Percentiles rank a stretch among this genome's conserved stretches.
Conservation (phyloP, 495 filamentous ascomycete genomes). For the Aspergillus asperescens region DNA sequence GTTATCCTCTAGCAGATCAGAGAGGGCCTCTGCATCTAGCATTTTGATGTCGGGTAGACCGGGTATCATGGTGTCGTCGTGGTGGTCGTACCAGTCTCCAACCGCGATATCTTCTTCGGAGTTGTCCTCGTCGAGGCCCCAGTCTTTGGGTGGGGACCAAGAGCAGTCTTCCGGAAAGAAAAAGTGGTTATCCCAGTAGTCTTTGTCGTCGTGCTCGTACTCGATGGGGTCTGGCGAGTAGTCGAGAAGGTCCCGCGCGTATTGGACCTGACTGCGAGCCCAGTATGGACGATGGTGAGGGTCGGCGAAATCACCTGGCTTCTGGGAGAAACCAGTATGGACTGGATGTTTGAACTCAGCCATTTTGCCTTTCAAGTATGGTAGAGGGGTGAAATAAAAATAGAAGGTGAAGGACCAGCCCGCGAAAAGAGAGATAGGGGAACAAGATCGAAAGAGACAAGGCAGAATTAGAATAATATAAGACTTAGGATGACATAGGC, state of each 20-base stretch:
- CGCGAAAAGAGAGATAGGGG: background rate
- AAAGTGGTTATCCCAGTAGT: conserved; percentile 43
- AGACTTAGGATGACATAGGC: background rate
- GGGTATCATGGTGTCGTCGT: conserved; percentile 41
- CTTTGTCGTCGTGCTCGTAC: conserved; percentile 45
- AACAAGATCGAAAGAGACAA: background rate
- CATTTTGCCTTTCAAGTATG: conserved; percentile 14
- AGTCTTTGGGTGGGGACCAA: conserved; percentile 37
- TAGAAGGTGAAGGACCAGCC: background rate
- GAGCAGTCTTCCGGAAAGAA: conserved; percentile 48
- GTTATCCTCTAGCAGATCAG: conserved; percentile 45
- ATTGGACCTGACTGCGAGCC: conserved; percentile 36
- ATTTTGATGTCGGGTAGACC: conserved; percentile 47
- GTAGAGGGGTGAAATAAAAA: background rate
- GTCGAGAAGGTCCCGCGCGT: conserved; percentile 39
- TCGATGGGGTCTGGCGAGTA: conserved; percentile 42
- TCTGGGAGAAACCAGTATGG: conserved; percentile 12
- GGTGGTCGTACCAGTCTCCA: conserved; percentile 11
- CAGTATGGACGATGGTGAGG: conserved; percentile 36
- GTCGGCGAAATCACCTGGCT: conserved; percentile 12
- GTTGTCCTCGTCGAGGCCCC: conserved; percentile 21
- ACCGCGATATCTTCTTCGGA: conserved; percentile 15
- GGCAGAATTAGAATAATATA: conserved; percentile 4
- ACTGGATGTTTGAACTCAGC: conserved; percentile 26
- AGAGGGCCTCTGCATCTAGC: conserved; percentile 44